Evolutionary conservation across 2,329 filamentous ascomycete genomes (phyloP).

Genomic region (Ophiostoma himal-ulmi): DNA sequence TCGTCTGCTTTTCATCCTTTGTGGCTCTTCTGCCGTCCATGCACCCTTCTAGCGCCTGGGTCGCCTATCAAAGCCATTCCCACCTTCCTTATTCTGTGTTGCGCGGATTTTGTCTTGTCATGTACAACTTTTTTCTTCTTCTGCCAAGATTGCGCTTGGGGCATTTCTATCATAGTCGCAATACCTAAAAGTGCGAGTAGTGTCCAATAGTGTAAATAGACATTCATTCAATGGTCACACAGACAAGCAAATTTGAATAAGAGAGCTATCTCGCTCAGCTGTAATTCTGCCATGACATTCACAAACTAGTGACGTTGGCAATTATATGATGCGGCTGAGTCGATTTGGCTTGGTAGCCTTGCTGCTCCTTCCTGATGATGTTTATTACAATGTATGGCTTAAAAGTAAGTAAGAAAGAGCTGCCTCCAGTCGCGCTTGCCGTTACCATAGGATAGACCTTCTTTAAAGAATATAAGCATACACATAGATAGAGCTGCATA

Average conservation of each 20-base stretch:
- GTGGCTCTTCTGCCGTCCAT: not conserved
- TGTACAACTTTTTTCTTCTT: not conserved
- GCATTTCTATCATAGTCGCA: not conserved
- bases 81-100: not conserved
- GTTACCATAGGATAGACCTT: not conserved
- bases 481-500: not conserved
- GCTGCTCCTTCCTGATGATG: not conserved
- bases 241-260: not conserved
- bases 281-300: not conserved
- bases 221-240: not conserved
- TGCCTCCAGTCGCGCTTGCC: not conserved
- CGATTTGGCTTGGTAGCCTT: not conserved
- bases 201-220: not conserved
- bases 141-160: not conserved
- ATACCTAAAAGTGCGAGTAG: not conserved
- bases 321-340: conserved; percentile 1
- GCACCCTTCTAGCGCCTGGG: not conserved
- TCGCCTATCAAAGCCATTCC: not conserved
- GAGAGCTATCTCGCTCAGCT: not conserved
- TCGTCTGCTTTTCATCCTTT: not conserved
- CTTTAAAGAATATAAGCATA: not conserved
- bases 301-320: not conserved
- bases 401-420: not conserved
- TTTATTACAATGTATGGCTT: not conserved
- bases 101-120: not conserved